Percentiles rank a stretch among this genome's conserved stretches.
These are phyloP conservation scores for Penicillium thymicola DNA, from an alignment of 2,329 filamentous ascomycete genomes.

Conservation along the genomic window DNA sequence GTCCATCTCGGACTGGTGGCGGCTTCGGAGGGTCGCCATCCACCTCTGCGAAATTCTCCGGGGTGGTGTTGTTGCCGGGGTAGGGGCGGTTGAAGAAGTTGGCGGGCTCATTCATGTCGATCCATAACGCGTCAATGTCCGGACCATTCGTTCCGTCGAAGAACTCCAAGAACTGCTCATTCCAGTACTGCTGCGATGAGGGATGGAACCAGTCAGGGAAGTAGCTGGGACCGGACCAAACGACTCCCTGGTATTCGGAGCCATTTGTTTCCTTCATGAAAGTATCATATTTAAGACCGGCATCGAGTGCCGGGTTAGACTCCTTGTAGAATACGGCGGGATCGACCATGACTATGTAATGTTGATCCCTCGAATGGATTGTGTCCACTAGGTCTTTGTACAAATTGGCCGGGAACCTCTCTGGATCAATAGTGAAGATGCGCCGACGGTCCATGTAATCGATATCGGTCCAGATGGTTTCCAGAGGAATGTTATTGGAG, in stretches of 20 bases:
- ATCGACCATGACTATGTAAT: constrained; percentile 75
- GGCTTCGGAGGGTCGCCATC: constrained; percentile 54
- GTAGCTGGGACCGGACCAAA: constrained; percentile 72
- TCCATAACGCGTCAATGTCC: constrained; percentile 74
- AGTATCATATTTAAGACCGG: constrained; percentile 8
- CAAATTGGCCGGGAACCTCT: constrained; percentile 33
- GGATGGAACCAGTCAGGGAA: constrained; percentile 75
- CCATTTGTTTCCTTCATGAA: constrained; percentile 7
- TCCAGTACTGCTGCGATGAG: constrained; percentile 65
- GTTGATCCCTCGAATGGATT: constrained; percentile 64
- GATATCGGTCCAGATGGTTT: constrained; percentile 45
- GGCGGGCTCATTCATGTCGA: constrained; percentile 62
- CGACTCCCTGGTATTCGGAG: constrained; percentile 52
- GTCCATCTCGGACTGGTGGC: constrained; percentile 25
- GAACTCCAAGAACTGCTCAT: constrained; percentile 61
- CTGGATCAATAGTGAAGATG: constrained; percentile 39
- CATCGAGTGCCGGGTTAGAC: constrained; percentile 6
- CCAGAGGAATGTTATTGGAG: constrained; percentile 37
- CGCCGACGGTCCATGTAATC: constrained; percentile 39
- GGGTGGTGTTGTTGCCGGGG: constrained; percentile 48
- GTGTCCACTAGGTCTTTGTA: constrained; percentile 58
- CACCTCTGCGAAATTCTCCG: constrained; percentile 49
- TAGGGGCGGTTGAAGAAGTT: constrained; percentile 49
- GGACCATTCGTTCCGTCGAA: constrained; percentile 63
- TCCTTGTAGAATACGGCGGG: constrained; percentile 37